Conservation (phyloP, 2,329 filamentous ascomycete genomes). For the Gnomoniopsis sp. region DNA sequence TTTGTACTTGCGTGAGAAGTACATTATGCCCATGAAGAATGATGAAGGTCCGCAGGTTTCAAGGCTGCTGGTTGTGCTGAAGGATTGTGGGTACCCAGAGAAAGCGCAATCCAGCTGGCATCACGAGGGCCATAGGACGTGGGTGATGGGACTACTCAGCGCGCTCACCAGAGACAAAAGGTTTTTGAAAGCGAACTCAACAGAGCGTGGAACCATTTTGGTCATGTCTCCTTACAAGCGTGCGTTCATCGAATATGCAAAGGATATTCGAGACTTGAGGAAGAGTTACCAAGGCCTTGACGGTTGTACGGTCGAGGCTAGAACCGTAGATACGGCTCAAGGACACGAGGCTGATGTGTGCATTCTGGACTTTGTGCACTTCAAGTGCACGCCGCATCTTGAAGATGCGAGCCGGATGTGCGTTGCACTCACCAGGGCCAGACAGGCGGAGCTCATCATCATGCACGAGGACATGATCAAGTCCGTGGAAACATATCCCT, state of each 20-base stretch:
- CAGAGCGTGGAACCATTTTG: constrained; percentile 34
- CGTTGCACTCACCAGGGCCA: constrained; percentile 42
- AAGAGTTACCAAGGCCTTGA: constrained; percentile 24
- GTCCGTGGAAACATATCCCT: neutral
- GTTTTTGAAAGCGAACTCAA: constrained; percentile 30
- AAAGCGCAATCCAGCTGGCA: neutral
- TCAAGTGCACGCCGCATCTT: constrained; percentile 35
- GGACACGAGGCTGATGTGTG: constrained; percentile 47
- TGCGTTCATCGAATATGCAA: constrained; percentile 33
- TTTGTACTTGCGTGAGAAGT: neutral
- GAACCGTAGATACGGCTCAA: constrained; percentile 44
- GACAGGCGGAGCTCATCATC: constrained; percentile 42
- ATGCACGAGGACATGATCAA: constrained; percentile 36
- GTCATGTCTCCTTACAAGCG: constrained; percentile 42
- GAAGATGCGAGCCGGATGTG: constrained; percentile 42
- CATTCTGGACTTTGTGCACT: constrained; percentile 44
- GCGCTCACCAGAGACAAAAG: constrained; percentile 18
- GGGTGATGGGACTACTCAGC: neutral
- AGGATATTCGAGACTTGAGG: constrained; percentile 23
- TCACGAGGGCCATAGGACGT: neutral
- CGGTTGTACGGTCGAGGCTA: constrained; percentile 33
- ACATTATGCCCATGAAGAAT: constrained; percentile 1
- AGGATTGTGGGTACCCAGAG: neutral
- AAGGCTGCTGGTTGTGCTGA: neutral
- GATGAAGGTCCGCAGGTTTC: neutral